Conservation (phyloP, 108 stramenopile genomes). For the Cyclotella sp. region DNA sequence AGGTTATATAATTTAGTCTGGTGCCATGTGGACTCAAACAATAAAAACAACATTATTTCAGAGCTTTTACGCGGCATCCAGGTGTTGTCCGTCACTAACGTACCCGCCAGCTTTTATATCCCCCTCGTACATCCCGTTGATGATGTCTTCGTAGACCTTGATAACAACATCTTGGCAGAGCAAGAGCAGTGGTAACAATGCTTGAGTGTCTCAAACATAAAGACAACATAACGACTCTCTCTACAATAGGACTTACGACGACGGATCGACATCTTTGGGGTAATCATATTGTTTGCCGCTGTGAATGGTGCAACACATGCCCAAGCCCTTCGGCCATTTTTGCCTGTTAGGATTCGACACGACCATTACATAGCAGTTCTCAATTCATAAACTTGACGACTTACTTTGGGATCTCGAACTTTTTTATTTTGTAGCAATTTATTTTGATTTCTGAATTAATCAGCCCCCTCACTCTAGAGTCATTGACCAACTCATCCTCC, state of each 20-base stretch:
- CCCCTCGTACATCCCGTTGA: conserved; percentile 74
- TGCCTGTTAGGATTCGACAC: not conserved
- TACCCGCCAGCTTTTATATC: conserved; percentile 21
- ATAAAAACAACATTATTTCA: too few species aligned
- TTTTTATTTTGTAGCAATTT: conserved; percentile 74
- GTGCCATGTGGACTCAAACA: not conserved
- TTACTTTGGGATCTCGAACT: conserved; percentile 69
- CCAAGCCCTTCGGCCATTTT: conserved; percentile 37
- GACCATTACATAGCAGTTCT: too few species aligned
- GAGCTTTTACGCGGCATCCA: conserved; percentile 11
- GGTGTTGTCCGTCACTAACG: conserved; percentile 3
- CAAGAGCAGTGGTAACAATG: too few species aligned
- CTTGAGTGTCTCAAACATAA: not conserved
- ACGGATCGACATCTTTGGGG: conserved; percentile 94
- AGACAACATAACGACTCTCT: too few species aligned
- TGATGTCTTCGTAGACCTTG: conserved; percentile 76
- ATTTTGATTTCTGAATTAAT: conserved; percentile 74
- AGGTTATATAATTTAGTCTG: not conserved
- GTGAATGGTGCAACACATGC: conserved; percentile 88
- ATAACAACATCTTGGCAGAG: conserved; percentile 68
- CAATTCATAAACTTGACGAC: too few species aligned
- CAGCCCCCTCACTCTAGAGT: conserved; percentile 70
- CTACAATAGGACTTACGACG: conserved; percentile 38
- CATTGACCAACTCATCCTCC: conserved; percentile 77
- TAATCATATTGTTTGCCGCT: conserved; percentile 90